phyloP scores from a whole-genome alignment of 768 basidiomycete genomes.

The Asterophora parasitica region DNA sequence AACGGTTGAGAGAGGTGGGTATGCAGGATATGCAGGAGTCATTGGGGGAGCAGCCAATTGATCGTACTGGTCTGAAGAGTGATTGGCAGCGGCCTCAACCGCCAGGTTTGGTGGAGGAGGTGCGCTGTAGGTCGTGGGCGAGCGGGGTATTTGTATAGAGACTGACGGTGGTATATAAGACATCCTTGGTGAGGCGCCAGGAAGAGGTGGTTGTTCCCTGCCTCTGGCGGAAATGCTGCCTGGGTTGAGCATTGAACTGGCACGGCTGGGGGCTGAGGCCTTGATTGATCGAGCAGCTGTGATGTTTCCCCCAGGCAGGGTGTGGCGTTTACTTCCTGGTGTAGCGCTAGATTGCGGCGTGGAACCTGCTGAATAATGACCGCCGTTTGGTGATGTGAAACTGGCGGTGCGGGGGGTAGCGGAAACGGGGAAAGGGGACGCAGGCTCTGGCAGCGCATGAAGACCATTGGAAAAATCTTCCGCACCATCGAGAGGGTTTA shows the following conservation, averaged over 20 bases:
- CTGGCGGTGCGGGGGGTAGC: slow-evolving; percentile 21
- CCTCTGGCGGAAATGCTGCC: slow-evolving; percentile 14
- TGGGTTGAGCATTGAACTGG: slow-evolving; percentile 20
- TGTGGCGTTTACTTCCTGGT: slow-evolving; percentile 58
- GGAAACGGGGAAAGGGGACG: slow-evolving; percentile 69
- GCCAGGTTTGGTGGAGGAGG: slow-evolving; percentile 32
- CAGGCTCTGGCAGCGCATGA: slow-evolving; percentile 64
- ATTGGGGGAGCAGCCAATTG: slow-evolving; percentile 32
- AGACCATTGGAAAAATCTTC: slow-evolving; percentile 29
- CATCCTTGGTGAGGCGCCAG: slow-evolving; percentile 23
- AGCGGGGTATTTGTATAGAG: slow-evolving; percentile 34
- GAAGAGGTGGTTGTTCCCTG: slow-evolving; percentile 20
- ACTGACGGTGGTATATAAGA: slow-evolving; percentile 31
- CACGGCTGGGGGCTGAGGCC: slow-evolving; percentile 14
- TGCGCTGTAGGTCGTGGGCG: slow-evolving; percentile 53
- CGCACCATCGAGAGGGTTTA: slow-evolving; percentile 27
- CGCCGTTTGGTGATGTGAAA: slow-evolving; percentile 15
- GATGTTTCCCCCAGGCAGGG: slow-evolving; percentile 33
- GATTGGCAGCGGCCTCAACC: slow-evolving; percentile 1
- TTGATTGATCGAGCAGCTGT: slow-evolving; percentile 26
- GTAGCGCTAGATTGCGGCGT: slow-evolving; percentile 35
- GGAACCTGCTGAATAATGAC: slow-evolving; percentile 15
- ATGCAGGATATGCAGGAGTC: slow-evolving; percentile 75
- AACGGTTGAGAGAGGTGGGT: slow-evolving; percentile 40
- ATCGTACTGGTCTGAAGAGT: slow-evolving; percentile 7